Conservation (phyloP, 352 stramenopile genomes). For the Phytophthora brassicae region DNA sequence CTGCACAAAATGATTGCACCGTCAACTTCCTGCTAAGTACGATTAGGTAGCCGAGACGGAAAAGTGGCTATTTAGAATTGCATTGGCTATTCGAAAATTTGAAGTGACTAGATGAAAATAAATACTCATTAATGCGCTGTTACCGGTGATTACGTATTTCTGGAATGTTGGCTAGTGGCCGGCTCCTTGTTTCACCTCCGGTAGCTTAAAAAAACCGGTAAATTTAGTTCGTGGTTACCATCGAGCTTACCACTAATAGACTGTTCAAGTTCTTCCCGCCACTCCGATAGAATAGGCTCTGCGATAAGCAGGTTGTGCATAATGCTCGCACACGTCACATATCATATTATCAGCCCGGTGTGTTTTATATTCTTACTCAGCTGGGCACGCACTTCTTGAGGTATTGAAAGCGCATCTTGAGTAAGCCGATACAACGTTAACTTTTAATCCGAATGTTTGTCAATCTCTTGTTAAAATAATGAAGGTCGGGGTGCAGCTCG, state of each 20-base stretch:
- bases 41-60: too few relatives aligned
- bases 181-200: slow-evolving; percentile 7
- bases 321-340: slow-evolving; percentile 16
- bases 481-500: slow-evolving; percentile 12
- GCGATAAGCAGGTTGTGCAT: slow-evolving; percentile 29
- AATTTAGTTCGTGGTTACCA: slow-evolving; percentile 22
- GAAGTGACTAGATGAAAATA: too few relatives aligned
- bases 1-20: too few relatives aligned
- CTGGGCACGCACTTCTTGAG: slow-evolving; percentile 10
- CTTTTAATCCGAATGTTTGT: slow-evolving; percentile 22
- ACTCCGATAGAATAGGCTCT: slow-evolving; percentile 11
- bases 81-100: too few relatives aligned
- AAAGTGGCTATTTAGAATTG: too few relatives aligned
- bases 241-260: slow-evolving; percentile 1
- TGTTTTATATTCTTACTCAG: slow-evolving; percentile 11
- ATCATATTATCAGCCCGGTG: slow-evolving; percentile 19
- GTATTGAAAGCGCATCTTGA: slow-evolving; percentile 29
- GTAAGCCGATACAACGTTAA: slow-evolving; percentile 25
- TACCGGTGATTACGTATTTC: slow-evolving; percentile 13
- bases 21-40: too few relatives aligned
- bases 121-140: slow-evolving; percentile 15
- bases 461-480: slow-evolving; percentile 24
- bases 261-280: slow-evolving; percentile 1
- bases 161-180: slow-evolving; percentile 17
- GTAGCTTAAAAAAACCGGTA: background rate